Evolutionary conservation across 2,329 filamentous ascomycete genomes (phyloP).

Genomic region (Apiospora aurea): DNA sequence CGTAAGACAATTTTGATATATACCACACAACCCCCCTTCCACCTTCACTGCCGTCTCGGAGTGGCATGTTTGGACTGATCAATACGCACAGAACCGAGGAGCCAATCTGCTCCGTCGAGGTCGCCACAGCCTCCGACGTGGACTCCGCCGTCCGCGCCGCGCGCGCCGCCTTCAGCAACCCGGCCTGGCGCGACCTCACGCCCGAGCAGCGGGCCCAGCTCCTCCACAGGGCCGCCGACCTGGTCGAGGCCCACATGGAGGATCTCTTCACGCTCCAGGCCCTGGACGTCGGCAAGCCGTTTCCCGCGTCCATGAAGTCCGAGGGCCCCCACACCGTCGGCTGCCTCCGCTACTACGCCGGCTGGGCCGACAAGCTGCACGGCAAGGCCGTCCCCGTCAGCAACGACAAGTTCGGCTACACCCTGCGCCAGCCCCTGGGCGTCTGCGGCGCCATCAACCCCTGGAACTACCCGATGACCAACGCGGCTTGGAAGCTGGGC

Average conservation of each 20-base stretch:
- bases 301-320: conserved; percentile 78
- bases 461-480: conserved; percentile 86
- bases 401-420: conserved; percentile 84
- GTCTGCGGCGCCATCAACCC: conserved; percentile 89
- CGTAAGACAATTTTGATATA: too few species aligned
- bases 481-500: conserved; percentile 83
- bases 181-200: conserved; percentile 71
- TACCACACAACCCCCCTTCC: too few species aligned
- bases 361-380: conserved; percentile 90
- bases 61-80: too few species aligned
- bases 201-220: conserved; percentile 74
- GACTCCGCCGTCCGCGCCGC: conserved; percentile 83
- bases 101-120: conserved; percentile 81
- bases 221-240: conserved; percentile 78
- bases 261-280: conserved; percentile 83
- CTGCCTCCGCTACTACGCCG: conserved; percentile 85
- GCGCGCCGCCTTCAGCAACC: conserved; percentile 82
- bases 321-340: conserved; percentile 68
- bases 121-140: conserved; percentile 88
- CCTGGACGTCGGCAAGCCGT: conserved; percentile 87
- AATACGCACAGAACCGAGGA: too few species aligned
- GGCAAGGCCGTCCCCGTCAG: conserved; percentile 85
- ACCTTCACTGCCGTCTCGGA: too few species aligned
- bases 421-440: conserved; percentile 71
- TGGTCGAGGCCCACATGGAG: conserved; percentile 80